Evolutionary conservation across 331 rosid genomes (phyloP).

Genomic region (Saraca asoca): DNA sequence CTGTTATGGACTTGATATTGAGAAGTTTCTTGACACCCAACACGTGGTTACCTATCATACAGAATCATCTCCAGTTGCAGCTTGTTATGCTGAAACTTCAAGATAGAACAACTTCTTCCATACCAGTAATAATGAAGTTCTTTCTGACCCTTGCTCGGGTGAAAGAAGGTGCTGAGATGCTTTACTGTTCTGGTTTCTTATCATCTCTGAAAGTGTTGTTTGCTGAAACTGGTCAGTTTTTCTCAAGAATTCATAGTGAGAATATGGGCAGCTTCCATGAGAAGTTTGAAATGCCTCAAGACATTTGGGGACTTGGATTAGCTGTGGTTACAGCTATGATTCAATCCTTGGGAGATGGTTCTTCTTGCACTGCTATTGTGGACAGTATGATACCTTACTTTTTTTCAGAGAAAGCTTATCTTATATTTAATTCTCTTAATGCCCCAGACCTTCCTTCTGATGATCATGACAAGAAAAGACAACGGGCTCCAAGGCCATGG

Average conservation of each 20-base stretch:
- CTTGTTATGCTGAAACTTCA: conserved; percentile 69
- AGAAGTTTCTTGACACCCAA: conserved; percentile 63
- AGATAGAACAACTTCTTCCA: conserved; percentile 50
- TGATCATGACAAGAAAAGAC: conserved; percentile 79
- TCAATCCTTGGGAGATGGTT: conserved; percentile 81
- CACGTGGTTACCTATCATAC: conserved; percentile 82
- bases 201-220: conserved; percentile 70
- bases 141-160: conserved; percentile 81
- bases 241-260: conserved; percentile 39
- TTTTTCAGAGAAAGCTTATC: conserved; percentile 70
- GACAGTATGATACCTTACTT: conserved; percentile 74
- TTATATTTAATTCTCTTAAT: conserved; percentile 68
- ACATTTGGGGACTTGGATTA: conserved; percentile 90
- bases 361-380: conserved; percentile 65
- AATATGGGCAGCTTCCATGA: conserved; percentile 43
- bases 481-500: conserved; percentile 61
- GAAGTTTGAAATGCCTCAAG: conserved; percentile 55
- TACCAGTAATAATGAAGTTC: conserved; percentile 72
- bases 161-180: conserved; percentile 91
- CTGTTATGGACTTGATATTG: conserved; percentile 71
- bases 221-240: conserved; percentile 47
- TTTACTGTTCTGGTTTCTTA: conserved; percentile 66
- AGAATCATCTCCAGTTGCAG: conserved; percentile 73
- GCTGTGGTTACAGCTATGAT: conserved; percentile 86
- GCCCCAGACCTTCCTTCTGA: conserved; percentile 72